These are phyloP conservation scores for Carnegiea gigantea DNA, from an alignment of 179 eudicot species.

Conservation along the genomic window DNA sequence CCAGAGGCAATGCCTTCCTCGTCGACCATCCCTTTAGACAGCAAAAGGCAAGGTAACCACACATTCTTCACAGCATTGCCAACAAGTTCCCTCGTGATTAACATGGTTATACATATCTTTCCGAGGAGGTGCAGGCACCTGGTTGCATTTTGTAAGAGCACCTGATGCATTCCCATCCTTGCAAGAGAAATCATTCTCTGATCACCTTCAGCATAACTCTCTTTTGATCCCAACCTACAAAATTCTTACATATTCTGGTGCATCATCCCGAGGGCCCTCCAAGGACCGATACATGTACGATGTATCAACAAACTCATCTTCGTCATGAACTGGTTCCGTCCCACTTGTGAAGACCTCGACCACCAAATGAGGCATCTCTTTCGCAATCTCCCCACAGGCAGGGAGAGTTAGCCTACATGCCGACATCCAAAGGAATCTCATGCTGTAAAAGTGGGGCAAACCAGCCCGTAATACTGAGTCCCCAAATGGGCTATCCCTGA, in stretches of 20 bases:
- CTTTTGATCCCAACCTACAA: slow-evolving; percentile 26
- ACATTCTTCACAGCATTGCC: background rate
- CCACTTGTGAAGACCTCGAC: slow-evolving; percentile 60
- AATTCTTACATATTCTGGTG: slow-evolving; percentile 62
- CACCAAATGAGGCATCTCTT: slow-evolving; percentile 55
- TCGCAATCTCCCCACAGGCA: slow-evolving; percentile 63
- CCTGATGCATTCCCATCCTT: background rate
- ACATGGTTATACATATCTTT: slow-evolving; percentile 7
- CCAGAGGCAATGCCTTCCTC: slow-evolving; percentile 4
- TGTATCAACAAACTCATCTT: slow-evolving; percentile 51
- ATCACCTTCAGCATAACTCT: slow-evolving; percentile 3
- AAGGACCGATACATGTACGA: slow-evolving; percentile 83
- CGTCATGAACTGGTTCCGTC: slow-evolving; percentile 30
- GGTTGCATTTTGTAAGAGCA: slow-evolving; percentile 6
- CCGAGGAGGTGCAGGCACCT: slow-evolving; percentile 10
- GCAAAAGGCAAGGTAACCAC: background rate
- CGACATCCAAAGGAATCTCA: slow-evolving; percentile 95
- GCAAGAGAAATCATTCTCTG: background rate
- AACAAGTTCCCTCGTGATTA: background rate
- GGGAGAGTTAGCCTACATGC: slow-evolving; percentile 64
- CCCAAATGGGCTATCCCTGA: slow-evolving; percentile 90
- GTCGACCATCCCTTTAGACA: background rate
- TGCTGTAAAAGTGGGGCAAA: slow-evolving; percentile 62
- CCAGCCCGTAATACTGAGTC: slow-evolving; percentile 68
- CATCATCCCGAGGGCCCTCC: slow-evolving; percentile 73